Conservation (phyloP, 139 green algal species). For the Picochlorum sp. region DNA sequence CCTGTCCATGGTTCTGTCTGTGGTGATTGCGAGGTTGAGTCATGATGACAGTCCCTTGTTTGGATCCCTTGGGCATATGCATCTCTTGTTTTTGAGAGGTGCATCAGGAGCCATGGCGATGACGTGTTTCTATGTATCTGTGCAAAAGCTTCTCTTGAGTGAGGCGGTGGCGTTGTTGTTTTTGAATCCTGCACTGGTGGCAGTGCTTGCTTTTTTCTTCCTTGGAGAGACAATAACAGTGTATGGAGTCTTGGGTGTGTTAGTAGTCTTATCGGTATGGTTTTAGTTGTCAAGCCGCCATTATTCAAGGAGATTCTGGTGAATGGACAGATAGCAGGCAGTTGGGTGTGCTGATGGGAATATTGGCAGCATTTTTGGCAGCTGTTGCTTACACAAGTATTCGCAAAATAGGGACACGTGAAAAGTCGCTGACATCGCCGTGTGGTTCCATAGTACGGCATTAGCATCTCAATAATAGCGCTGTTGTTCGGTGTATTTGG, state of each 20-base stretch:
- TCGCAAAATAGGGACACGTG: conserved; percentile 9
- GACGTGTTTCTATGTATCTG: background rate
- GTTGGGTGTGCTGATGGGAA: conserved; percentile 2
- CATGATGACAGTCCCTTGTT: conserved; percentile 1
- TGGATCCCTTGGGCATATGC: background rate
- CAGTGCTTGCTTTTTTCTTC: conserved; percentile 5
- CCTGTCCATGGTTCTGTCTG: conserved; percentile 1
- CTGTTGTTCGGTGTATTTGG: conserved; percentile 19
- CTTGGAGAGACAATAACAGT: background rate
- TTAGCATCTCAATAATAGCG: background rate
- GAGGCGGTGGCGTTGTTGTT: conserved; percentile 12
- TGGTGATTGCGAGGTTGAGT: background rate
- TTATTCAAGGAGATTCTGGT: background rate
- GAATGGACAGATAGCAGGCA: conserved; percentile 1
- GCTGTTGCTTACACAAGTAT: conserved; percentile 8
- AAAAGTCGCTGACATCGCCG: conserved; percentile 22
- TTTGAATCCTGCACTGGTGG: conserved; percentile 4
- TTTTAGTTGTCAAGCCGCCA: conserved; percentile 27
- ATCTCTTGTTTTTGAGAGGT: conserved; percentile 4
- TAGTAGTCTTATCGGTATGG: conserved; percentile 20
- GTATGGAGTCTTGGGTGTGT: background rate
- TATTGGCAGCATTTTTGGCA: conserved; percentile 4
- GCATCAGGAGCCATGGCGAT: conserved; percentile 5
- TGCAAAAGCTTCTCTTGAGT: background rate
- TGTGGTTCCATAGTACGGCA: conserved; percentile 18